A percentile compares a stretch with the other conserved stretches of the same genome.
Conservation (phyloP, 2,329 filamentous ascomycete species). For the Aureobasidium namibiae region DNA sequence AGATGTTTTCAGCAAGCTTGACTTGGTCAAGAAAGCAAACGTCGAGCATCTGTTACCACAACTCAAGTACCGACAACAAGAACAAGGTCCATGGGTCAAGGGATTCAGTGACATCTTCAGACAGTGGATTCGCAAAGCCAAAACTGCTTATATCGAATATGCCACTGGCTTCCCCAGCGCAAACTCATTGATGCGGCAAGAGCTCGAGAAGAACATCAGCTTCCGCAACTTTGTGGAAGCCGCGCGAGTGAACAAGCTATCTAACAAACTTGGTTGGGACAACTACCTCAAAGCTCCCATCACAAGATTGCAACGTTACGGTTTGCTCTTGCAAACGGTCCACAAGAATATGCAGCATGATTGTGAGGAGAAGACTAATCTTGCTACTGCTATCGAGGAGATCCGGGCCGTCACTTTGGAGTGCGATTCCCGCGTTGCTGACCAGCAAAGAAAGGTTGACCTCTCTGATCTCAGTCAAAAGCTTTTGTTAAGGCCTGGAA, state of each 20-base stretch:
- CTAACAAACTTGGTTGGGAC: constrained; percentile 81
- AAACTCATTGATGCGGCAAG: constrained; percentile 72
- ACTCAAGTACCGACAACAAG: constrained; percentile 91
- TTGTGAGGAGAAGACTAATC: constrained; percentile 80
- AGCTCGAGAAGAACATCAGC: constrained; percentile 73
- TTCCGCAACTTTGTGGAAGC: constrained; percentile 82
- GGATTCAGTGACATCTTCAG: constrained; percentile 96
- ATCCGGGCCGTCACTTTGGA: constrained; percentile 83
- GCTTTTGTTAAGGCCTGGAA: constrained; percentile 76
- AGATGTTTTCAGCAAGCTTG: constrained; percentile 84
- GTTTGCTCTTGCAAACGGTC: constrained; percentile 72
- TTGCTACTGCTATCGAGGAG: constrained; percentile 78
- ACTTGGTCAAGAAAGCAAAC: constrained; percentile 81
- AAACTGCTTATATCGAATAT: constrained; percentile 82
- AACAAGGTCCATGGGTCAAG: constrained; percentile 88
- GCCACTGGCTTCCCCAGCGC: constrained; percentile 80
- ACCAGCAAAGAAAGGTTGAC: constrained; percentile 84
- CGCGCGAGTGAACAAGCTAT: constrained; percentile 67
- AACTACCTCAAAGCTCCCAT: constrained; percentile 91
- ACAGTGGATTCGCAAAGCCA: constrained; percentile 96
- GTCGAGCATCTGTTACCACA: constrained; percentile 88
- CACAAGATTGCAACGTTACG: constrained; percentile 83
- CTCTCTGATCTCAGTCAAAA: constrained; percentile 77
- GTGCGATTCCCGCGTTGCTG: constrained; percentile 85
- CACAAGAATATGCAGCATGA: constrained; percentile 76